Conservation (phyloP, 208 protist species). For the Trypanosoma congolense region DNA sequence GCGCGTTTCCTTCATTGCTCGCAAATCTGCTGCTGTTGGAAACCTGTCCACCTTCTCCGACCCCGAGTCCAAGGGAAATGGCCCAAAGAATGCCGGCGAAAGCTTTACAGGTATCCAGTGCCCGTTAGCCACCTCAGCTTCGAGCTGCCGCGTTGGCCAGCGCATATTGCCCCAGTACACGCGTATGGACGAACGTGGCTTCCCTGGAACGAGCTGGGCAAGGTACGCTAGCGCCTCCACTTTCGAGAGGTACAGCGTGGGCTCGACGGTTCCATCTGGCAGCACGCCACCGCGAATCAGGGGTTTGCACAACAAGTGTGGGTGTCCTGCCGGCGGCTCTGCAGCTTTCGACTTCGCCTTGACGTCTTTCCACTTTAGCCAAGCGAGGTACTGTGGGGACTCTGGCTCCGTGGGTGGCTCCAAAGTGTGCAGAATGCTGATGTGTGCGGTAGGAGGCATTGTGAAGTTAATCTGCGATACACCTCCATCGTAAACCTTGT, state of each 20-base stretch:
- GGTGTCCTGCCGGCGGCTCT: conserved; percentile 23
- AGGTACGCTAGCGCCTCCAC: conserved; percentile 79
- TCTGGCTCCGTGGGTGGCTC: conserved; percentile 39
- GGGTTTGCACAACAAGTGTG: conserved; percentile 54
- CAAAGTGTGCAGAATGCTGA: conserved; percentile 74
- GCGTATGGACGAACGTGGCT: conserved; percentile 71
- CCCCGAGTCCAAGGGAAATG: conserved; percentile 36
- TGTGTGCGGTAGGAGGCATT: conserved; percentile 82
- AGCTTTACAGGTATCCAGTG: conserved; percentile 81
- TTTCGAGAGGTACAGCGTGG: conserved; percentile 75
- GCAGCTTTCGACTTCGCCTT: conserved; percentile 14
- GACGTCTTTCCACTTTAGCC: conserved; percentile 58
- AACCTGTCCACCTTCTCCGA: conserved; percentile 39
- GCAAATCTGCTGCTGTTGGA: conserved; percentile 57
- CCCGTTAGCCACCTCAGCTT: conserved; percentile 74
- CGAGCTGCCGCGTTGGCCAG: conserved; percentile 70
- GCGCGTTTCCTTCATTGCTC: conserved; percentile 32
- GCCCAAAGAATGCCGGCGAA: conserved; percentile 71
- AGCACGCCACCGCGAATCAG: conserved; percentile 45
- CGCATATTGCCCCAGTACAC: conserved; percentile 85
- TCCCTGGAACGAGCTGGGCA: conserved; percentile 48
- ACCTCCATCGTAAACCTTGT: conserved; percentile 82
- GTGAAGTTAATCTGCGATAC: conserved; percentile 81
- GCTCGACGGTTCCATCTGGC: conserved; percentile 57
- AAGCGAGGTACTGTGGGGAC: conserved; percentile 30